Evolutionary conservation across 2,329 filamentous ascomycete species (phyloP), one percentile per base, ranked within the genome.

Genomic region (Alternaria incomplexa): DNA sequence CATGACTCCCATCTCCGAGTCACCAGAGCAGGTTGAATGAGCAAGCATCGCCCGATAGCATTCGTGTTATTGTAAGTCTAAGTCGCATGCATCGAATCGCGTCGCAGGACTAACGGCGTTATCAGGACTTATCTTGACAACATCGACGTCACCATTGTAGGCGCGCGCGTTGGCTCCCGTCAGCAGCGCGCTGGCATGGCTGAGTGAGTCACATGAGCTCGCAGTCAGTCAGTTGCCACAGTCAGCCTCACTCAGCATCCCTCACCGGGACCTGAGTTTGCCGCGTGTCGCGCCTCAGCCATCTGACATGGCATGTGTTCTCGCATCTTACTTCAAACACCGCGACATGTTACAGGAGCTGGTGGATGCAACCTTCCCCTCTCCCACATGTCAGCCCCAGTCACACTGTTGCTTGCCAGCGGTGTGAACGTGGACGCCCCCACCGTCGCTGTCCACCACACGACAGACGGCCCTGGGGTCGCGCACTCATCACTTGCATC

Each of bases 1-100:
- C 12, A 81, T 82, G 80, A 77, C 76, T 58, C 79, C 80, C 58
- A 81, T 82, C 61, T 72, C 78, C 11, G 80, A 82, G 73, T 78
- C 77, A 8, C 77, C 78, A 20, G 79, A 80, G 66, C 74, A 76
- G 15, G 70, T 72, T 22, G 79, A 81, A 71, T 81, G 74, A 80
- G 55, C 61, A n/a, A 23, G 30, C 54, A n/a, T 30, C 36, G 57
- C 30, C 15, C 28, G 52, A 57, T 36, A 55, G 23, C 46, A 44
- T 45, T 55, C 25, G 22, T 50, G 32, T 56, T 53, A 44, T 58
- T 59, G 52, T 61, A 61, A 63, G 66, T 62, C 43, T n/a, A 17
- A 48, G 50, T 32, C 40, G 12, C 30, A 13, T 12, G 44, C 40
- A 40, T 22, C 53, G 40, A 58, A 60, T 63, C 46, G 50, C 40